These are phyloP conservation scores for apple (Malus domestica) DNA, from an alignment of 306 rosid genomes.

Conservation along the genomic window DNA sequence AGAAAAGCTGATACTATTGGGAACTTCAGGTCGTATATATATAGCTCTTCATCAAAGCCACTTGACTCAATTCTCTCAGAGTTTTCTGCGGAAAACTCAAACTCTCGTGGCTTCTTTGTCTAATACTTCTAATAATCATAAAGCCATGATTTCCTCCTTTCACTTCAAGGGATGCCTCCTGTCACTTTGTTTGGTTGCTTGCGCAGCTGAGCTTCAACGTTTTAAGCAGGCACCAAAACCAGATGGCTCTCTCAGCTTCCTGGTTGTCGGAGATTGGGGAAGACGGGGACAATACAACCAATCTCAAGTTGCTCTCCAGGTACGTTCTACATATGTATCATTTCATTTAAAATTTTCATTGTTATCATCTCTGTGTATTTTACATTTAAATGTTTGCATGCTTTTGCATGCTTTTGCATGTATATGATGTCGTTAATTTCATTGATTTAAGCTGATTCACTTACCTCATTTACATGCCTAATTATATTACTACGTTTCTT, in stretches of 20 bases:
- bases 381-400: background rate
- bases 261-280: constrained; percentile 81
- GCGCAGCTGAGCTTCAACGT: constrained; percentile 15
- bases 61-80: background rate
- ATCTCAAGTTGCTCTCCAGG: constrained; percentile 57
- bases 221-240: constrained; percentile 20
- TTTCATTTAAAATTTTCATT: background rate
- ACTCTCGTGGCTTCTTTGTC: background rate
- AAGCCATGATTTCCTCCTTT: background rate
- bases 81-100: background rate
- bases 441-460: too few species aligned
- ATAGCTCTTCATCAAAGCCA: background rate
- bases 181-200: constrained; percentile 1
- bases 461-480: too few species aligned
- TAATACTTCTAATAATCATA: background rate
- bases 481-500: too few species aligned
- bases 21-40: background rate
- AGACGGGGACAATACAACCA: constrained; percentile 53
- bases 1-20: too few species aligned
- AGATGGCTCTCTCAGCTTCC: constrained; percentile 44
- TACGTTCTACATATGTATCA: background rate
- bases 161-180: background rate
- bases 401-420: too few species aligned
- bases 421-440: too few species aligned
- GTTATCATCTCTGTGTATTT: background rate